Conservation (phyloP, 768 basidiomycete genomes). For the Auricularia sp. region DNA sequence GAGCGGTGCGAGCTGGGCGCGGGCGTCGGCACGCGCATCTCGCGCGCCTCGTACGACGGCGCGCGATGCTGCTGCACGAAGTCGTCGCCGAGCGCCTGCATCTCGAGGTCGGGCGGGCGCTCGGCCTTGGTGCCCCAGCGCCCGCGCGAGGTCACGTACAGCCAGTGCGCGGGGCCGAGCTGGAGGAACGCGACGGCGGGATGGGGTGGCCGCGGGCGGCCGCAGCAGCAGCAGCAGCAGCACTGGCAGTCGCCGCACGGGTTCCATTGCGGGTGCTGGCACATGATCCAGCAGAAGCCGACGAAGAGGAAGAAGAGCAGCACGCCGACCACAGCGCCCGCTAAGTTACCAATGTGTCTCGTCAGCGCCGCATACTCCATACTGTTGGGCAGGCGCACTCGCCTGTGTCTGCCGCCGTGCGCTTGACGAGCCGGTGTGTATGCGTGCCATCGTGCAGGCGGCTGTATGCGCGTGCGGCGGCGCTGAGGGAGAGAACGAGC, state of each 20-base stretch:
- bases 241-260: neutral
- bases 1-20: neutral
- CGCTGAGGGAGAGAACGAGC: neutral
- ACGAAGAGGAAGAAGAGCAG: neutral
- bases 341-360: neutral
- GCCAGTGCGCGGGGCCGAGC: neutral
- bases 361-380: too few species aligned
- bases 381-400: neutral
- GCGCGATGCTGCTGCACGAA: neutral
- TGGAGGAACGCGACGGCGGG: too few species aligned
- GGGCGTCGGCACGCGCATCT: neutral
- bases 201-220: neutral
- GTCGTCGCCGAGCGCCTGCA: neutral
- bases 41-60: neutral
- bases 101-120: neutral
- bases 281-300: neutral
- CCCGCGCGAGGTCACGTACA: neutral
- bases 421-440: neutral
- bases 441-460: too few species aligned
- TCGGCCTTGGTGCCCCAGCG: neutral
- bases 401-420: neutral
- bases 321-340: neutral
- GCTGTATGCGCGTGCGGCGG: too few species aligned
- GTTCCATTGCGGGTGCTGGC: slow-evolving; percentile 1
- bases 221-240: neutral